Evolutionary conservation across 495 filamentous ascomycete species (phyloP), one percentile per base, ranked within the genome.

Genomic region (Parachaetomium inaequale): DNA sequence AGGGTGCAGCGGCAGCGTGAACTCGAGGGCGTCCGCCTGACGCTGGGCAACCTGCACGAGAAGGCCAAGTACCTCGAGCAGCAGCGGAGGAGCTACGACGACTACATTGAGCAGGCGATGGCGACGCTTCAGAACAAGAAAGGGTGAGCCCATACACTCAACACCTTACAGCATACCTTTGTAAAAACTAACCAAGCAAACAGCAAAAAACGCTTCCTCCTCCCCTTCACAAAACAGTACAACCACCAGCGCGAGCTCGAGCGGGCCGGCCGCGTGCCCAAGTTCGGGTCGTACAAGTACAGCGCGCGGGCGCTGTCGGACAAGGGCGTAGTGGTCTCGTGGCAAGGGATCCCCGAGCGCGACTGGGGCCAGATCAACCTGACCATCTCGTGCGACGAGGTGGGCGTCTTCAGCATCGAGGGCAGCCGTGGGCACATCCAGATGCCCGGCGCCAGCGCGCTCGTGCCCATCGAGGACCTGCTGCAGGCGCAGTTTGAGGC

Each of bases 71-170:
- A 92, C 77, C 82, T 99, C 2, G 95, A 99, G 67, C 87, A 90
- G 63, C 95, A 98, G 75, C 84, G 96, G 45, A 95, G 96, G 80
- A 92, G 87, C 63, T 99, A 97, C 80, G 96, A 99, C 71, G 92
- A 98, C 75, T 98, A 97, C 72, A 96, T 99, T 68, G 94, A 99
- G 79, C 93, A 97, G 72, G 92, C 94, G 21, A 96, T 99, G 92
- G 82, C 93, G 56, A 98, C 95, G n/a, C 84, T 99, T 53, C 95
- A 98, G 75, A 94, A 89, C 74, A 96, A 96, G 77, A 96, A 96
- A 75, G 93, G 91, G 76, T 84, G 78, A 70, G 75, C 61, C n/a
- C n/a, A n/a, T n/a, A n/a, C n/a, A n/a, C n/a, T n/a, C n/a, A n/a
- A n/a, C n/a, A n/a, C n/a, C n/a, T n/a, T n/a, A n/a, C n/a, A n/a